phyloP scores from a whole-genome alignment of 768 basidiomycete species.

The Mycena chlorophos region DNA sequence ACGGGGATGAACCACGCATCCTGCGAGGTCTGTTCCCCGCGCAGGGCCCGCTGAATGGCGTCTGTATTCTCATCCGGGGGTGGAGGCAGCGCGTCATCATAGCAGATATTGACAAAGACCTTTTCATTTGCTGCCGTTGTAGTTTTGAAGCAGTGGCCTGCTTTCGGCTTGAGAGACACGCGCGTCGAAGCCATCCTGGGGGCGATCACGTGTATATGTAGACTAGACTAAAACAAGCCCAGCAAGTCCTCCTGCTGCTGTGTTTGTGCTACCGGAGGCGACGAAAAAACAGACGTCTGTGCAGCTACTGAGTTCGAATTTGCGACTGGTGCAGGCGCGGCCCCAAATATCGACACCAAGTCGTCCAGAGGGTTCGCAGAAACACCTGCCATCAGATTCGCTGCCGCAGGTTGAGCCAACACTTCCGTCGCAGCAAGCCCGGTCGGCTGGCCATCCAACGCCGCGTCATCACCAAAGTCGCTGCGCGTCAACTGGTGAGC shows the following conservation, averaged over 20 bases:
- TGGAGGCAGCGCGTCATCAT: slow-evolving; percentile 66
- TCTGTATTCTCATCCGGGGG: slow-evolving; percentile 65
- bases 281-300: slow-evolving; percentile 19
- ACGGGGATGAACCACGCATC: slow-evolving; percentile 68
- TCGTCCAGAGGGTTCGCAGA: slow-evolving; percentile 91
- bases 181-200: slow-evolving; percentile 27
- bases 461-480: slow-evolving; percentile 82
- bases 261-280: background rate
- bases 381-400: slow-evolving; percentile 72
- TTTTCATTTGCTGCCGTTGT: slow-evolving; percentile 50
- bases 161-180: slow-evolving; percentile 52
- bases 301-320: slow-evolving; percentile 18
- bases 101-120: slow-evolving; percentile 75
- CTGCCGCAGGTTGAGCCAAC: slow-evolving; percentile 68
- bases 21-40: slow-evolving; percentile 40
- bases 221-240: slow-evolving; percentile 4
- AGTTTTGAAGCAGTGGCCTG: slow-evolving; percentile 76
- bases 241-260: slow-evolving; percentile 15
- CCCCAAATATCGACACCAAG: slow-evolving; percentile 89
- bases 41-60: slow-evolving; percentile 58
- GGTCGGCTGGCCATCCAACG: slow-evolving; percentile 63
- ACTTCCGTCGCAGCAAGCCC: slow-evolving; percentile 79
- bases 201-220: background rate
- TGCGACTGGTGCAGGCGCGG: slow-evolving; percentile 27
- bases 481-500: slow-evolving; percentile 25